phyloP scores from a whole-genome alignment of 495 filamentous ascomycete genomes.

The Oidiodendron maius region DNA sequence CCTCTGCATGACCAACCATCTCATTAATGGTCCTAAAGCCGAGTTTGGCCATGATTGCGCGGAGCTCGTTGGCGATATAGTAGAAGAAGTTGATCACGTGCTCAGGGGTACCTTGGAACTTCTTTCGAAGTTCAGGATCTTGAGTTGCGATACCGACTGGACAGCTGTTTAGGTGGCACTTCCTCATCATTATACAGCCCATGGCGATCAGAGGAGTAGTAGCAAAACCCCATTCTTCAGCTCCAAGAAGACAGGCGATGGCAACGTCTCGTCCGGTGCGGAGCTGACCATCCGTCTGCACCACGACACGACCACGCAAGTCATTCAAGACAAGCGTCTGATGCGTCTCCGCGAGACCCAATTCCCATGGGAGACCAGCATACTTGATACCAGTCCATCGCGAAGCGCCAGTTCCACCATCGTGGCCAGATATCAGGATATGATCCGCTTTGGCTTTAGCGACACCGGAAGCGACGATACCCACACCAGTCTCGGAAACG shows the following conservation, averaged over 20 bases:
- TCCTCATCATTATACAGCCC: conserved; percentile 96
- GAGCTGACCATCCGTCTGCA: conserved; percentile 96
- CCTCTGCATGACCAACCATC: conserved; percentile 93
- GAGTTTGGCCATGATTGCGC: conserved; percentile 96
- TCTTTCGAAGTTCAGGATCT: conserved; percentile 89
- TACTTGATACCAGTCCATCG: conserved; percentile 99
- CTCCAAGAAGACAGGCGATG: conserved; percentile 92
- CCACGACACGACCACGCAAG: conserved; percentile 90
- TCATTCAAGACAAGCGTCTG: conserved; percentile 99
- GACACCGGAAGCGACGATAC: conserved; percentile 97
- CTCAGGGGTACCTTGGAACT: conserved; percentile 91
- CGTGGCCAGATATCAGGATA: conserved; percentile 95
- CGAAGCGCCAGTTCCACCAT: conserved; percentile 96
- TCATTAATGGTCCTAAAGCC: conserved; percentile 96
- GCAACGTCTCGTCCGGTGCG: conserved; percentile 93
- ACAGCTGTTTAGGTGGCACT: conserved; percentile 69
- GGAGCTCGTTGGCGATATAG: conserved; percentile 95
- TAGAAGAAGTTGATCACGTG: conserved; percentile 99
- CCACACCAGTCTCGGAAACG: conserved; percentile 96
- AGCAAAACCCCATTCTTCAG: conserved; percentile 98
- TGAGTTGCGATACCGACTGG: conserved; percentile 97
- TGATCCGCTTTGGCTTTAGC: conserved; percentile 98
- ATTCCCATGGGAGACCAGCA: conserved; percentile 95
- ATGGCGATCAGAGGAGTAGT: conserved; percentile 95
- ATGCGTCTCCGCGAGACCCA: conserved; percentile 97